Evolutionary conservation across 192 early-diverging fungal genomes (phyloP).

Genomic region (Chytriomyces sp.): DNA sequence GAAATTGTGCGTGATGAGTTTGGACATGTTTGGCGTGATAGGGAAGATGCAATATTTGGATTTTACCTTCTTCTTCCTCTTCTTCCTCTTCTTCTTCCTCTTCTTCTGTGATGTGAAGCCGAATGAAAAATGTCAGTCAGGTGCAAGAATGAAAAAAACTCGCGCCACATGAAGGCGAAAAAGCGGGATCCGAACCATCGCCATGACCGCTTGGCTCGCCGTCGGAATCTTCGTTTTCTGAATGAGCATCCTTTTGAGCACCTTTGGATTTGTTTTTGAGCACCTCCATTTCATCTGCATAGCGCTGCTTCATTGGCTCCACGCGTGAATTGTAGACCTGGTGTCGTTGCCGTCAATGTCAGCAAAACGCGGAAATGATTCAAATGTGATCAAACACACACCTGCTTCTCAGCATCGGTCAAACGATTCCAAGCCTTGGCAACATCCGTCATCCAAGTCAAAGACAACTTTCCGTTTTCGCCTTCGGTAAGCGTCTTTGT

Average conservation of each 20-base stretch:
- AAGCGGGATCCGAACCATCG: not conserved
- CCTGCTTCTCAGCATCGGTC: slow-evolving; percentile 1
- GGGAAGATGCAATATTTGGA: not conserved
- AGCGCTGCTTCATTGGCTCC: not conserved
- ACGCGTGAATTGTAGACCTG: not conserved
- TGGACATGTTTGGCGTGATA: not conserved
- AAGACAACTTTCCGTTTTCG: too few relatives aligned
- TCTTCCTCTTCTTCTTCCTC: not conserved
- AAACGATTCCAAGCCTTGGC: not conserved
- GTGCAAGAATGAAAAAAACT: not conserved
- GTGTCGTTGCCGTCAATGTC: not conserved
- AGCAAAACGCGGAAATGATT: not conserved
- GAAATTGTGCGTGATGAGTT: not conserved
- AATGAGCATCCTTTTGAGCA: too few relatives aligned
- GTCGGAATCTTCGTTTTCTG: not conserved
- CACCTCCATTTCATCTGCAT: not conserved
- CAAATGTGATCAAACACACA: not conserved
- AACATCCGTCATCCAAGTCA: too few relatives aligned
- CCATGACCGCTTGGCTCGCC: not conserved
- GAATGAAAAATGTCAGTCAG: not conserved
- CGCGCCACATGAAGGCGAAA: not conserved
- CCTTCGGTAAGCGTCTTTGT: too few relatives aligned
- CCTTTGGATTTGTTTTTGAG: too few relatives aligned
- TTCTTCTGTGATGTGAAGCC: not conserved
- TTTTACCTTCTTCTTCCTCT: not conserved